These are phyloP conservation scores for Mycena olivaceomarginata DNA, from an alignment of 768 basidiomycete genomes.

Conservation along the genomic window DNA sequence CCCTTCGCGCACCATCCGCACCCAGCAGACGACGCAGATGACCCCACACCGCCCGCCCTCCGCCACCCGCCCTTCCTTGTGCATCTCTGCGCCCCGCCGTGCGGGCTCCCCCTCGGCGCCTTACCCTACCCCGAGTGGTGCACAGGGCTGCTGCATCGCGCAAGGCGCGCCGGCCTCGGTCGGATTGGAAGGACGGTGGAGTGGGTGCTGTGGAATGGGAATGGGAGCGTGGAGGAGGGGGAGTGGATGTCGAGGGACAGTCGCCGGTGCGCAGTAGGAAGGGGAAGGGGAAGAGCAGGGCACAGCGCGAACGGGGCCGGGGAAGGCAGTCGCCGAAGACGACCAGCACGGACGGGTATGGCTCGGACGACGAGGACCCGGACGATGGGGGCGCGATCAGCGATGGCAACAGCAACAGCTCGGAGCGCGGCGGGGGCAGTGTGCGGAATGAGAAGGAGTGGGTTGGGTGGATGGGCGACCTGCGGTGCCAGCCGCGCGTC, in stretches of 20 bases:
- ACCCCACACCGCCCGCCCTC: conserved; percentile 31
- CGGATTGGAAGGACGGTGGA: conserved; percentile 74
- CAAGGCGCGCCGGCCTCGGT: conserved; percentile 75
- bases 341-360: conserved; percentile 43
- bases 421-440: background rate
- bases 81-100: conserved; percentile 11
- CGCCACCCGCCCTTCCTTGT: conserved; percentile 40
- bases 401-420: background rate
- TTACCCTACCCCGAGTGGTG: conserved; percentile 85
- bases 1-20: background rate
- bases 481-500: conserved; percentile 60
- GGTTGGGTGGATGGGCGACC: conserved; percentile 79
- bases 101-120: conserved; percentile 54
- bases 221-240: conserved; percentile 15
- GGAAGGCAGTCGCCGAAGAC: conserved; percentile 20
- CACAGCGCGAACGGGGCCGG: conserved; percentile 1
- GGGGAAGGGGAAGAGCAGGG: no score
- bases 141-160: conserved; percentile 66
- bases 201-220: conserved; percentile 60
- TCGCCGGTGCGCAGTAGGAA: background rate
- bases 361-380: conserved; percentile 40
- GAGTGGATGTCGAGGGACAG: background rate
- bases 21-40: conserved; percentile 7
- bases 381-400: conserved; percentile 65
- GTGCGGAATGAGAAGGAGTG: conserved; percentile 74